These are phyloP conservation scores for Ogataea minuta DNA, from an alignment of 805 yeast genomes.

Conservation along the genomic window DNA sequence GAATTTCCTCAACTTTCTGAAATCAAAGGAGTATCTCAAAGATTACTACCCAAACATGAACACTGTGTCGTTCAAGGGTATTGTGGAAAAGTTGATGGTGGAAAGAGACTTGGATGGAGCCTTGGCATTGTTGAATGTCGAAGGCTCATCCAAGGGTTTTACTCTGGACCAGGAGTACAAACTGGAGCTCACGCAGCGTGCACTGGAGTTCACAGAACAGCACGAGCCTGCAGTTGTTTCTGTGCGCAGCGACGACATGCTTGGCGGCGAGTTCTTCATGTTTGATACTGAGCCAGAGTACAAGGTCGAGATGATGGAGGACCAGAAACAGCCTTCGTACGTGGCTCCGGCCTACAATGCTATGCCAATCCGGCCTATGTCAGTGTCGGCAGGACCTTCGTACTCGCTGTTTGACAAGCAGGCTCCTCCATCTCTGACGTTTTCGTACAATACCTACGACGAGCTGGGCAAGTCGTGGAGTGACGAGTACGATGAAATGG, in stretches of 20 bases:
- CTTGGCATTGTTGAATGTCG: constrained; percentile 26
- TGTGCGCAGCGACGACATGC: constrained; percentile 11
- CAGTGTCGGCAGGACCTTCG: constrained; percentile 15
- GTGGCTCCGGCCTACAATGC: constrained; percentile 8
- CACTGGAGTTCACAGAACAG: constrained; percentile 4
- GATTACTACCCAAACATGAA: constrained; percentile 50
- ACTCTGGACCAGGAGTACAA: constrained; percentile 46
- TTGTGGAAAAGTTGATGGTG: constrained; percentile 39
- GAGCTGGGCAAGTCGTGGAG: constrained; percentile 19
- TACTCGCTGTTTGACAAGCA: constrained; percentile 19
- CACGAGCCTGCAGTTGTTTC: constrained; percentile 7
- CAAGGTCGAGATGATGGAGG: constrained; percentile 19
- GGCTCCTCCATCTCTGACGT: constrained; percentile 18
- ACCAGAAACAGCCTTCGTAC: constrained; percentile 13
- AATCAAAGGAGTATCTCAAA: constrained; percentile 41
- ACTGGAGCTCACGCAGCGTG: constrained; percentile 21
- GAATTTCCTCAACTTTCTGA: constrained; percentile 43
- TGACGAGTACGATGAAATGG: constrained; percentile 19
- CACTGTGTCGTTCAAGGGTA: constrained; percentile 39
- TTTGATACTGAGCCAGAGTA: constrained; percentile 36
- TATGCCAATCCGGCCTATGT: constrained; percentile 11
- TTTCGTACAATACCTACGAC: constrained; percentile 19
- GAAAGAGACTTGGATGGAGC: constrained; percentile 41
- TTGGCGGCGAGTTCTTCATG: constrained; percentile 34
- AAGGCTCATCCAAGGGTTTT: constrained; percentile 37